These are phyloP conservation scores for Solanum hybrid DNA, from an alignment of 305 asterid species.

Conservation along the genomic window DNA sequence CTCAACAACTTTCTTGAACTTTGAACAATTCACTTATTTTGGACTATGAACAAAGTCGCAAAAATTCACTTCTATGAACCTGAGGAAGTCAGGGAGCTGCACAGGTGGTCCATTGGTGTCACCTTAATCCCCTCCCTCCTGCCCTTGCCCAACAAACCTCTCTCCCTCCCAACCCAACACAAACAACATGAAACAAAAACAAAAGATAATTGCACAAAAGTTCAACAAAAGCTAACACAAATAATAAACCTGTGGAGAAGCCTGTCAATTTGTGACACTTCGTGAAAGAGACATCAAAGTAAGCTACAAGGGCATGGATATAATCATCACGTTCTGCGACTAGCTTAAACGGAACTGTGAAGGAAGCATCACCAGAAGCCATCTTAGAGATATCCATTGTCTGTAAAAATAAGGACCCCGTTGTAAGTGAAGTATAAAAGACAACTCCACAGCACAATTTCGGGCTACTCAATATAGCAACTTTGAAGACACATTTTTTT, in stretches of 20 bases:
- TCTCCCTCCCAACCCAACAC: background rate
- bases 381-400: conserved; percentile 94
- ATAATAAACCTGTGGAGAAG: conserved; percentile 69
- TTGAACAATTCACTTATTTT: background rate
- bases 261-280: conserved; percentile 74
- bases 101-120: background rate
- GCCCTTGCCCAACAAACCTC: background rate
- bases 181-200: background rate
- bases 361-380: conserved; percentile 73
- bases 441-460: background rate
- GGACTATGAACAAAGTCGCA: background rate
- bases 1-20: background rate
- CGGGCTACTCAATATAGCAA: background rate
- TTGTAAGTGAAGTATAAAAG: background rate
- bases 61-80: background rate
- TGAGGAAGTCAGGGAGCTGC: background rate
- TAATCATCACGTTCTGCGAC: conserved; percentile 83
- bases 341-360: conserved; percentile 84
- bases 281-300: conserved; percentile 88
- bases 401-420: conserved; percentile 25
- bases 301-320: conserved; percentile 90
- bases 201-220: background rate
- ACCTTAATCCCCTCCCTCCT: background rate
- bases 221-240: background rate
- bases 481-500: background rate